Evolutionary conservation across 345 rosid genomes (phyloP), one percentile per base, ranked within the genome.

Genomic region (Citrus maxima): DNA sequence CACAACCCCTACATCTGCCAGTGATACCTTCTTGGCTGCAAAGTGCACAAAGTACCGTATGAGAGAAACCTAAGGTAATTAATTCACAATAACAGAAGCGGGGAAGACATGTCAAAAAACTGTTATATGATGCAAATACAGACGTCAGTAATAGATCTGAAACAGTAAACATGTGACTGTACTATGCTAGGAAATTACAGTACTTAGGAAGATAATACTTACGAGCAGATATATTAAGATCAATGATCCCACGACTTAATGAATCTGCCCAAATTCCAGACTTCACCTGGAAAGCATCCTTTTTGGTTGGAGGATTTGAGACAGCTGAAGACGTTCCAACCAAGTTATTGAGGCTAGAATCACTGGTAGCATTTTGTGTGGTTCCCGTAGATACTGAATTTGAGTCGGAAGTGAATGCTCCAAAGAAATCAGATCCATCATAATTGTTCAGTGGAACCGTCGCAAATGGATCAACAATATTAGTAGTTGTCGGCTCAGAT

Each of bases 201-300:
- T 34, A 51, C 54, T 24, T 7, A 38, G 71, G 73, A 74, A 58
- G 78, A 70, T 60, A 68, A 46, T 70, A 87, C 98, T 97, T 90
- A 94, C 99, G 92, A 80, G 97, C 98, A 84, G 98, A 84, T 86
- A 97, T 92, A 71, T 97, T 94, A 55, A 97, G 99, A 88, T 94
- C 99, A 86, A 97, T 94, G 58, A 97, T 77, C 70, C 99, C 99
- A 73, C 98, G 98, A 89, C 91, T 97, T 55, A 97, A 85, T 46
- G 99, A 92, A 90, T 97, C 98, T 74, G 98, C 90, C 99, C 99
- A 97, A 77, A 97, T 88, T 82, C 98, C 98, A 74, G 99, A 97
- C 74, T 92, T 94, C 80, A 97, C 93, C 80, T 88, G 88, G 85
- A 97, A 93, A 72, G 75, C 34, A 54, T 88, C 94, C 82, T 91